Percentiles rank a stretch among this genome's conserved stretches.
These are phyloP conservation scores for Lablab purpureus DNA, from an alignment of 306 rosid species.

Conservation along the genomic window DNA sequence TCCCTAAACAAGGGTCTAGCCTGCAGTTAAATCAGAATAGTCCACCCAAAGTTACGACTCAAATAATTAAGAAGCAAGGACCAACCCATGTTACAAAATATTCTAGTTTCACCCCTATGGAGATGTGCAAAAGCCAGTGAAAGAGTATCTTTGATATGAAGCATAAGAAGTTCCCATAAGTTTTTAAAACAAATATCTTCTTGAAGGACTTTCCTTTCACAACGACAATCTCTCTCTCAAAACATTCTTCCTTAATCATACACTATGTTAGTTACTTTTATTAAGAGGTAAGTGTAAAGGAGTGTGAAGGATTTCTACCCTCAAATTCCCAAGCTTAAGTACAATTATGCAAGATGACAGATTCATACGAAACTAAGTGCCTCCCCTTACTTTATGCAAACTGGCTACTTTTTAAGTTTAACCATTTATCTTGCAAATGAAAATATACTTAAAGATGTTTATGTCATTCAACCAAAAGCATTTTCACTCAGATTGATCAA, in stretches of 20 bases:
- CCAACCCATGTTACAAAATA: not conserved
- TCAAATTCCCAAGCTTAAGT: slow-evolving; percentile 8
- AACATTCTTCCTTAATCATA: slow-evolving; percentile 2
- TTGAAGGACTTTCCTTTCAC: slow-evolving; percentile 8
- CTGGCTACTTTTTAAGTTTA: not conserved
- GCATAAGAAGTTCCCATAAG: slow-evolving; percentile 6
- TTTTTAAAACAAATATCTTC: not conserved
- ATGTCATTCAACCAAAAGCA: slow-evolving; percentile 24
- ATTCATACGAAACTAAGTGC: slow-evolving; percentile 12
- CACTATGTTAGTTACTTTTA: not conserved
- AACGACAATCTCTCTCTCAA: not conserved
- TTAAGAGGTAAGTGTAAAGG: slow-evolving; percentile 5
- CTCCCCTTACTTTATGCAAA: slow-evolving; percentile 7
- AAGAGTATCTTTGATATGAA: not conserved
- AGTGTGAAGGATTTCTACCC: slow-evolving; percentile 14
- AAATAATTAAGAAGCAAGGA: slow-evolving; percentile 7
- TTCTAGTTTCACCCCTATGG: not conserved
- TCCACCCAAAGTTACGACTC: slow-evolving; percentile 29
- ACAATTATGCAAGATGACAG: not conserved
- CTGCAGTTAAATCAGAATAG: slow-evolving; percentile 56
- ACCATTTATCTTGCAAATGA: slow-evolving; percentile 10
- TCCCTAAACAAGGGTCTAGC: slow-evolving; percentile 90
- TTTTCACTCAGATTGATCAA: slow-evolving; percentile 4
- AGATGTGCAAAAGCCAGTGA: slow-evolving; percentile 16
- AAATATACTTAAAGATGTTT: not conserved